These are phyloP conservation scores for Auricularia heimuer DNA, from an alignment of 768 basidiomycete genomes.

Conservation along the genomic window DNA sequence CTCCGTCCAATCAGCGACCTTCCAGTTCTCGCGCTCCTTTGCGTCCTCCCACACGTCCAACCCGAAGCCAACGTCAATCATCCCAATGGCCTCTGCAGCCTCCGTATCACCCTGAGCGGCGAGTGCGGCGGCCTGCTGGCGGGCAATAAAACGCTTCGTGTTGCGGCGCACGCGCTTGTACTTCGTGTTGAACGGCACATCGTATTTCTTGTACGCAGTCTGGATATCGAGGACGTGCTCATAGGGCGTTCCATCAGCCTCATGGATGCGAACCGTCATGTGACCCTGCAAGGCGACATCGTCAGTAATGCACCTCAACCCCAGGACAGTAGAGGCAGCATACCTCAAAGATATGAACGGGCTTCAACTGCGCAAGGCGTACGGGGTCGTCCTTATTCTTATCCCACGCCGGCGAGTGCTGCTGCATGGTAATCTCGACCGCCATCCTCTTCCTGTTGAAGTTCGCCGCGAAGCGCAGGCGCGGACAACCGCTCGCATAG, in stretches of 20 bases:
- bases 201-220: constrained; percentile 81
- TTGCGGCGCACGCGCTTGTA: constrained; percentile 94
- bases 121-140: constrained; percentile 86
- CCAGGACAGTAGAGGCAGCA: constrained; percentile 11
- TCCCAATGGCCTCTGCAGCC: constrained; percentile 86
- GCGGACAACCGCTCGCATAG: constrained; percentile 91
- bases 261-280: constrained; percentile 98
- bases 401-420: constrained; percentile 71
- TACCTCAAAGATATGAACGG: constrained; percentile 85
- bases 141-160: constrained; percentile 89
- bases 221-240: constrained; percentile 95
- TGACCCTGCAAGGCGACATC: constrained; percentile 53
- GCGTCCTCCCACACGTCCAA: constrained; percentile 95
- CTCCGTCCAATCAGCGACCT: constrained; percentile 95
- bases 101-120: constrained; percentile 88
- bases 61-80: constrained; percentile 91
- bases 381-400: constrained; percentile 59
- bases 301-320: constrained; percentile 1
- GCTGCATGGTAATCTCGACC: constrained; percentile 90
- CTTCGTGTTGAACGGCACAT: constrained; percentile 97
- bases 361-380: constrained; percentile 58
- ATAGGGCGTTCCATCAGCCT: constrained; percentile 97
- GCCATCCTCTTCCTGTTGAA: constrained; percentile 99
- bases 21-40: constrained; percentile 86
- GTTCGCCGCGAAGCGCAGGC: constrained; percentile 78